Evolutionary conservation across 306 rosid genomes (phyloP).

Genomic region (Biancaea sappan): DNA sequence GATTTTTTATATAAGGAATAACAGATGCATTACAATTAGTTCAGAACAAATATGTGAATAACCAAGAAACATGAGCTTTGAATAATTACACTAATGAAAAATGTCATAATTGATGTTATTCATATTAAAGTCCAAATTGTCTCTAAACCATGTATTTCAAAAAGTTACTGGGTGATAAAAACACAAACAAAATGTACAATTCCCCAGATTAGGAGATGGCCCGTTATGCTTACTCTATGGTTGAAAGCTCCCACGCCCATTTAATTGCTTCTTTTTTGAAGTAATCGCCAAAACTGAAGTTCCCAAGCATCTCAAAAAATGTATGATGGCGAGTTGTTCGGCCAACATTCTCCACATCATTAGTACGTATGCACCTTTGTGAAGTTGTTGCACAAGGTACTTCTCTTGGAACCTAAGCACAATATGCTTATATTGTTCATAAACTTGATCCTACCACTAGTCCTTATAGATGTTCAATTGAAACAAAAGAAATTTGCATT

Average conservation of each 20-base stretch:
- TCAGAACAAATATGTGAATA: neutral
- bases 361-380: slow-evolving; percentile 89
- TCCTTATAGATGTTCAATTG: neutral
- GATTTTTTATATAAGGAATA: neutral
- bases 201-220: neutral
- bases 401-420: slow-evolving; percentile 60
- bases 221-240: slow-evolving; percentile 63
- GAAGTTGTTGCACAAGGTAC: slow-evolving; percentile 84
- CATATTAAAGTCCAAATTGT: neutral
- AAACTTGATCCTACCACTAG: neutral
- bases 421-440: slow-evolving; percentile 15
- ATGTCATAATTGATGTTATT: neutral
- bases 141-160: slow-evolving; percentile 7
- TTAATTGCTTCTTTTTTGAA: slow-evolving; percentile 89
- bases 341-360: slow-evolving; percentile 89
- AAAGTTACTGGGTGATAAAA: neutral
- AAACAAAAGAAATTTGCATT: neutral
- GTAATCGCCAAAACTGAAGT: slow-evolving; percentile 97
- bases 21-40: neutral
- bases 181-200: neutral
- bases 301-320: slow-evolving; percentile 97
- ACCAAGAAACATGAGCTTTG: neutral
- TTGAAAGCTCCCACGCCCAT: slow-evolving; percentile 97
- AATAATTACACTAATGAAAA: neutral
- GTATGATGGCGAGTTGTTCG: slow-evolving; percentile 86